Percentiles rank a stretch among this genome's conserved stretches.
Conservation (phyloP, 306 rosid genomes). For the Dalbergia oliveri region DNA sequence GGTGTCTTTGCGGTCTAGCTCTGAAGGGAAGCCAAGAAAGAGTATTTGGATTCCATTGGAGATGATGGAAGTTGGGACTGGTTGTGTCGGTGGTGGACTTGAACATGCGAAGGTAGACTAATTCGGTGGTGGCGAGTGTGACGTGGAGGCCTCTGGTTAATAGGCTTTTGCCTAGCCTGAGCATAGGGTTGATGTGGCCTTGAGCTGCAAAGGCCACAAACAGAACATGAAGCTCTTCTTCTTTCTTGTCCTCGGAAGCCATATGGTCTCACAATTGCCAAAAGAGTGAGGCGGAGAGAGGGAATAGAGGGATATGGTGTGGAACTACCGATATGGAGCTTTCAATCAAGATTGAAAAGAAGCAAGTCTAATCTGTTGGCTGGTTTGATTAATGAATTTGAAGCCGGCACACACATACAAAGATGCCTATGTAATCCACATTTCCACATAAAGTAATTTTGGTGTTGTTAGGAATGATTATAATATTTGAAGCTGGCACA, state of each 20-base stretch:
- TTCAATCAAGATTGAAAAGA: too few species aligned
- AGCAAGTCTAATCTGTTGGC: neutral
- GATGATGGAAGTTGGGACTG: constrained; percentile 39
- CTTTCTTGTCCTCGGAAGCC: constrained; percentile 19
- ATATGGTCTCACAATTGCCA: neutral
- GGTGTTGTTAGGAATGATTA: too few species aligned
- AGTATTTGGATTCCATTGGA: constrained; percentile 52
- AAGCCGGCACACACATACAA: too few species aligned
- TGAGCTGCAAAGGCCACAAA: constrained; percentile 62
- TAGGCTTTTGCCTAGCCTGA: constrained; percentile 49
- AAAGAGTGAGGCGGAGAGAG: neutral
- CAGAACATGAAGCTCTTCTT: constrained; percentile 50
- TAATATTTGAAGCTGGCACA: too few species aligned
- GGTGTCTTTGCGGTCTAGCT: neutral
- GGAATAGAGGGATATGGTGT: neutral
- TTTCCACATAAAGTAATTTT: too few species aligned
- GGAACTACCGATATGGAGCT: too few species aligned
- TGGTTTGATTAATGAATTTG: neutral
- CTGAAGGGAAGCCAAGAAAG: constrained; percentile 41
- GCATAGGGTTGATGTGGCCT: constrained; percentile 65
- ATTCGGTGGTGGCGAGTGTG: constrained; percentile 64
- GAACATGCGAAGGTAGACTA: constrained; percentile 54
- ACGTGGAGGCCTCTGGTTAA: constrained; percentile 57
- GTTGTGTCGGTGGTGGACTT: constrained; percentile 21
- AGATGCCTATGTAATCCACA: too few species aligned